Percentiles rank a stretch among this genome's conserved stretches.
Evolutionary conservation across 225 moss, liverwort and hornwort species (phyloP).

Genomic region (Bryoerythrophyllum caledonicum): DNA sequence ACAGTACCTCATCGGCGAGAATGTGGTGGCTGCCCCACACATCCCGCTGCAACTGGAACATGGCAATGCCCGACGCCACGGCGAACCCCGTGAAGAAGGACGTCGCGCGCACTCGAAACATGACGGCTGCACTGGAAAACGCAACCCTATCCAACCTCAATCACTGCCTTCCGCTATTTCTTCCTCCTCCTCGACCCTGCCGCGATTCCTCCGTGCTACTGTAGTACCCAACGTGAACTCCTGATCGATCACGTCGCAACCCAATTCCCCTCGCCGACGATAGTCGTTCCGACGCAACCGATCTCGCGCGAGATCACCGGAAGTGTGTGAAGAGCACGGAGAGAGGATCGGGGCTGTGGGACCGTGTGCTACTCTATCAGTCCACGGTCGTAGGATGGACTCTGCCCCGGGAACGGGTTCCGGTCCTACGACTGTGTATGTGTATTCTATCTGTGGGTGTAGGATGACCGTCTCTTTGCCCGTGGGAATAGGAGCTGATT

Average conservation of each 20-base stretch:
- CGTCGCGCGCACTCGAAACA: conserved; percentile 82
- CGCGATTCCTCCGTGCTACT: background rate
- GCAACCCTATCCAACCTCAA: background rate
- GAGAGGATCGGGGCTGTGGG: background rate
- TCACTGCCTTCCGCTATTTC: too few species aligned
- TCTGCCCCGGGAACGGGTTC: too few species aligned
- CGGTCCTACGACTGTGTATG: too few species aligned
- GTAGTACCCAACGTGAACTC: background rate
- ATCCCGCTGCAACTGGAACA: conserved; percentile 94
- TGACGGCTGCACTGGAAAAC: conserved; percentile 31
- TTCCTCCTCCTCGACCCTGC: background rate
- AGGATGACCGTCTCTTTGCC: too few species aligned
- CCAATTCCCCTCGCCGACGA: background rate
- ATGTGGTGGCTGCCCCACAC: conserved; percentile 93
- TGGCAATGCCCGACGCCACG: conserved; percentile 80
- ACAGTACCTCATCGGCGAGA: conserved; percentile 66
- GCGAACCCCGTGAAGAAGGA: conserved; percentile 81
- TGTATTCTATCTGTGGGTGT: too few species aligned
- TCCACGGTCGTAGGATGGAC: background rate
- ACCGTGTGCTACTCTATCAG: background rate
- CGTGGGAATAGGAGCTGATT: too few species aligned
- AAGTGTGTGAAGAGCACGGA: background rate
- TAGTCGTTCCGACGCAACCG: background rate
- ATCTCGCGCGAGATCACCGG: background rate
- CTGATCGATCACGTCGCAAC: background rate